phyloP scores from a whole-genome alignment of 768 basidiomycete species.

The Xerocomus spinulosus region DNA sequence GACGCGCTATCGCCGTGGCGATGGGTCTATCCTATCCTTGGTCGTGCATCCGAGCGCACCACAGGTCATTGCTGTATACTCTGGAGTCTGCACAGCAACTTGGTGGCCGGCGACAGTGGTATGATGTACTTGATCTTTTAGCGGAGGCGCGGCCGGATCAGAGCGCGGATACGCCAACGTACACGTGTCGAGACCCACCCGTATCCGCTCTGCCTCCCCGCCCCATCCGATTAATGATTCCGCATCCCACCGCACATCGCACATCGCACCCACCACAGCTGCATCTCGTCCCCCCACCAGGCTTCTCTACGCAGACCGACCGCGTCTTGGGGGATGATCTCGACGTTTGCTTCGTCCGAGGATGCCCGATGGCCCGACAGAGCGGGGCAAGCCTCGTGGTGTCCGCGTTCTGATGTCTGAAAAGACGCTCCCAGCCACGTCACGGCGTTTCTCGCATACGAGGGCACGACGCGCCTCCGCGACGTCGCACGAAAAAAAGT shows the following conservation, averaged over 20 bases:
- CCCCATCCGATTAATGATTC: not conserved
- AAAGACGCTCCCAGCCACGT: not conserved
- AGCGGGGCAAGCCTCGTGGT: not conserved
- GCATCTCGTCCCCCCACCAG: no score
- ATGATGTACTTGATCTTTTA: no score
- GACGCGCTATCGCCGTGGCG: not conserved
- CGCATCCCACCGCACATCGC: not conserved
- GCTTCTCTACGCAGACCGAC: no score
- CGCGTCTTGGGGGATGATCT: no score
- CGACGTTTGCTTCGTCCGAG: not conserved
- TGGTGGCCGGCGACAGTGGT: not conserved
- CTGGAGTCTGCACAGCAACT: no score
- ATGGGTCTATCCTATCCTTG: not conserved
- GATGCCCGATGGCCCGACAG: not conserved
- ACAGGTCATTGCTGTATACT: no score
- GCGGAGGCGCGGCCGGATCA: no score
- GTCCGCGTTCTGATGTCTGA: not conserved
- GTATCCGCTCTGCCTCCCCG: not conserved
- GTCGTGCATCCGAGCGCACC: no score
- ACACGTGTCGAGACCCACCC: not conserved
- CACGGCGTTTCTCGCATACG: not conserved
- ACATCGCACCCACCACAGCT: not conserved
- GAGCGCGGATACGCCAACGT: not conserved
- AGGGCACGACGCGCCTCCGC: not conserved
- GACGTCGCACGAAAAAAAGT: not conserved